Percentiles rank a stretch among this genome's conserved stretches.
Conservation (phyloP, 225 moss, liverwort and hornwort genomes). For the Neckera pumila region DNA sequence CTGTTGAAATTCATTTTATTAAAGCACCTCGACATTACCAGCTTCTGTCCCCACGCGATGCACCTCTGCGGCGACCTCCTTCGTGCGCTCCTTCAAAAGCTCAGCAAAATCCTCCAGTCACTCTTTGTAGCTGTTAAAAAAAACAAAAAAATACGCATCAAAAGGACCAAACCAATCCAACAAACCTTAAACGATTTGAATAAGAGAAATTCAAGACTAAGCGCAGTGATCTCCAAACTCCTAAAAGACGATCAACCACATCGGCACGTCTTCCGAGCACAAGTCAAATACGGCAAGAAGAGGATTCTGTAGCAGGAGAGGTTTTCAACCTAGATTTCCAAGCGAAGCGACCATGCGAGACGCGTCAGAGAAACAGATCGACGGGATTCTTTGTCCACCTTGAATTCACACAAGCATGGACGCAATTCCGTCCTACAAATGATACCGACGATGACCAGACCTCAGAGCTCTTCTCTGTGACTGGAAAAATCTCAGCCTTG, state of each 20-base stretch:
- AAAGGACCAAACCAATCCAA: background rate
- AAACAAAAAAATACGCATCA: background rate
- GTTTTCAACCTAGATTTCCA: background rate
- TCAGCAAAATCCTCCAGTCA: conserved; percentile 57
- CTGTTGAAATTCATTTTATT: conserved; percentile 60
- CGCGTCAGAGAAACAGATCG: background rate
- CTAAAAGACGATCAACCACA: background rate
- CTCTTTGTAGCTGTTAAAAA: conserved; percentile 36
- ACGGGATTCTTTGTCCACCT: background rate
- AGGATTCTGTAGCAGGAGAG: background rate
- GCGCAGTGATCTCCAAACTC: background rate
- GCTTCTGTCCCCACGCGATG: conserved; percentile 26
- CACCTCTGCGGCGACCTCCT: conserved; percentile 19
- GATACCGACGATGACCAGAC: background rate
- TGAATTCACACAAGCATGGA: background rate
- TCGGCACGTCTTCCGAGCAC: background rate
- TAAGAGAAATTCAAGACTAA: background rate
- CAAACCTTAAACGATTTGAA: background rate
- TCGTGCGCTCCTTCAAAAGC: conserved; percentile 46
- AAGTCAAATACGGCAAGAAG: background rate
- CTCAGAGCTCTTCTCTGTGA: background rate
- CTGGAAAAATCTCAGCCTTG: background rate
- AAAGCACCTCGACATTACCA: conserved; percentile 48
- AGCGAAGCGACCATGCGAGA: background rate
- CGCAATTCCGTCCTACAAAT: background rate